Conservation (phyloP, 352 stramenopile genomes). For the Aphanomyces cochlioides region DNA sequence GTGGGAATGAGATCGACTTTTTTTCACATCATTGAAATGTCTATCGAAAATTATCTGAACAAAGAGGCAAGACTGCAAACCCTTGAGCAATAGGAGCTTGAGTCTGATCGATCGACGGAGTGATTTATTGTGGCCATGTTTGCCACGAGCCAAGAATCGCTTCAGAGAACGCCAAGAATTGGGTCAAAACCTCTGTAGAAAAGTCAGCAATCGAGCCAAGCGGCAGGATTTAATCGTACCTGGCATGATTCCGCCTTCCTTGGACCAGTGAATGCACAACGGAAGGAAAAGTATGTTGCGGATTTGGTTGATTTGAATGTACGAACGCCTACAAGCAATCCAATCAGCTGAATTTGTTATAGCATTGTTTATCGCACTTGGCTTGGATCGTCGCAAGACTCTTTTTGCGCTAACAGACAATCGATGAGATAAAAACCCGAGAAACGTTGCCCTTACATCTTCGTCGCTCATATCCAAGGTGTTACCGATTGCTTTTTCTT, state of each 20-base stretch:
- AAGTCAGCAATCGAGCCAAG: not conserved
- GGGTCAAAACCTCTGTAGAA: constrained; percentile 56
- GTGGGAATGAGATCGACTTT: too few relatives aligned
- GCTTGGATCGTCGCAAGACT: constrained; percentile 45
- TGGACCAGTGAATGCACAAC: constrained; percentile 77
- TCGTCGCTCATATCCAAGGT: constrained; percentile 45
- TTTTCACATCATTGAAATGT: too few relatives aligned
- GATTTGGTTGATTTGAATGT: constrained; percentile 39
- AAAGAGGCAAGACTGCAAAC: too few relatives aligned
- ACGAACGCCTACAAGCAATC: not conserved
- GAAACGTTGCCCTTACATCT: constrained; percentile 36
- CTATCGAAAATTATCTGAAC: too few relatives aligned
- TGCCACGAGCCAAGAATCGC: constrained; percentile 65
- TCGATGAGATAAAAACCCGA: constrained; percentile 17
- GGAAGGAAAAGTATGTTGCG: constrained; percentile 79
- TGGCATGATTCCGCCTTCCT: constrained; percentile 61
- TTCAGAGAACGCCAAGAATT: constrained; percentile 69
- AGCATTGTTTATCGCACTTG: not conserved
- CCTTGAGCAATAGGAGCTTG: too few relatives aligned
- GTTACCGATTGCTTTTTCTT: constrained; percentile 35
- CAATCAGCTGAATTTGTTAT: not conserved
- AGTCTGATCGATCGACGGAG: too few relatives aligned
- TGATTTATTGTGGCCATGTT: constrained; percentile 51
- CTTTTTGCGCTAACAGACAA: constrained; percentile 35
- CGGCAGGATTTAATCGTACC: constrained; percentile 36